A percentile compares a stretch with the other conserved stretches of the same genome.
Evolutionary conservation across 768 basidiomycete genomes (phyloP).

Genomic region (Amanita pallidorosea): DNA sequence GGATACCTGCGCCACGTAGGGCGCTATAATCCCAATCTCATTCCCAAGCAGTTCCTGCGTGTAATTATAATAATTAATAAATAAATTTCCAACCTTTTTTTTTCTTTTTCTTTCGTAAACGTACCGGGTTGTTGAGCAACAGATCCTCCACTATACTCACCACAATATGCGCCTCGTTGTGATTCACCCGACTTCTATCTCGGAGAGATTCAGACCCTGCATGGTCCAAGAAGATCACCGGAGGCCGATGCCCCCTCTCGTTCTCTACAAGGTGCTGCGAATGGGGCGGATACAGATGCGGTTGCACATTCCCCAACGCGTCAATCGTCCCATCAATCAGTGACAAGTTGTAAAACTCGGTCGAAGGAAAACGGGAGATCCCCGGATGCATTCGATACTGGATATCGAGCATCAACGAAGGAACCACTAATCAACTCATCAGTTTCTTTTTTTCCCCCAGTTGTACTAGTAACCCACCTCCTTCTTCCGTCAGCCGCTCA

Average conservation of each 20-base stretch:
- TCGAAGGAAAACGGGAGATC: conserved; percentile 79
- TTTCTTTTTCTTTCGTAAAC: too few relatives aligned
- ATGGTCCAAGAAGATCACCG: conserved; percentile 81
- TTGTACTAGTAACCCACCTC: conserved; percentile 51
- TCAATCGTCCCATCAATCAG: conserved; percentile 73
- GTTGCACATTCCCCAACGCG: conserved; percentile 29
- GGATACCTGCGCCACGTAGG: conserved; percentile 82
- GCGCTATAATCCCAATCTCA: conserved; percentile 89
- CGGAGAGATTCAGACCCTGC: conserved; percentile 52
- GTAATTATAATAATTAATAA: too few relatives aligned
- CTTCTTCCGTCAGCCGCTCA: conserved; percentile 79
- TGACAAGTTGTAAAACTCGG: conserved; percentile 67
- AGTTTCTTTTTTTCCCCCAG: too few relatives aligned
- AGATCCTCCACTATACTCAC: conserved; percentile 77
- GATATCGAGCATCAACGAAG: conserved; percentile 85
- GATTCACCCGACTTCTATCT: conserved; percentile 69
- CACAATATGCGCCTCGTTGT: conserved; percentile 68
- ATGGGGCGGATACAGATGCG: conserved; percentile 49
- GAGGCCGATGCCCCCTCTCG: conserved; percentile 31
- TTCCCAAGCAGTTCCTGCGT: conserved; percentile 48
- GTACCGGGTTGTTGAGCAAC: conserved; percentile 59
- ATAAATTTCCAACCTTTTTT: too few relatives aligned
- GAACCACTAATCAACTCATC: conserved; percentile 37
- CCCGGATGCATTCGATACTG: conserved; percentile 95
- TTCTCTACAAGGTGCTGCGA: conserved; percentile 39